Percentiles rank a stretch among this genome's conserved stretches.
These are phyloP conservation scores for Ascochyta rabiei DNA, from an alignment of 2,329 filamentous ascomycete species.

Conservation along the genomic window DNA sequence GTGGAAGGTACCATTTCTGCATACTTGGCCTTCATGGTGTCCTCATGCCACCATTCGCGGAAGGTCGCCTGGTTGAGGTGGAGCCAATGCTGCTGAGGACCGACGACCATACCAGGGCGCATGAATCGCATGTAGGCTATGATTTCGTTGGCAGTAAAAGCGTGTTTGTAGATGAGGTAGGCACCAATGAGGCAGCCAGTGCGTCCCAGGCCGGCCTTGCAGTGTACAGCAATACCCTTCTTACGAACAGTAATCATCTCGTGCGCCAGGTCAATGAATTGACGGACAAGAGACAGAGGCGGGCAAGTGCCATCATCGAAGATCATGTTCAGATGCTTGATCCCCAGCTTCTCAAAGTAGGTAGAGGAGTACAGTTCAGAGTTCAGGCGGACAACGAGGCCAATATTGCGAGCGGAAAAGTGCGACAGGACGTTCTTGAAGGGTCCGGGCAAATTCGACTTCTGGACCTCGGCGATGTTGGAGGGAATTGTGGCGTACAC, in stretches of 20 bases:
- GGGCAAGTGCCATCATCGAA: conserved; percentile 98
- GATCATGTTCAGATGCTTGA: conserved; percentile 98
- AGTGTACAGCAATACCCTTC: conserved; percentile 95
- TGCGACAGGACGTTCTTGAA: conserved; percentile 97
- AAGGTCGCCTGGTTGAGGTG: conserved; percentile 96
- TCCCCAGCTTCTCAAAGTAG: conserved; percentile 95
- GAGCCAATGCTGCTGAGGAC: conserved; percentile 98
- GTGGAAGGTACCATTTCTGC: conserved; percentile 66
- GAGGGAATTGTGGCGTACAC: conserved; percentile 76
- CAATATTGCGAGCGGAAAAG: conserved; percentile 86
- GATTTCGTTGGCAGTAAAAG: conserved; percentile 95
- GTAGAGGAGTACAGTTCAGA: conserved; percentile 94
- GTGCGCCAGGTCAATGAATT: conserved; percentile 93
- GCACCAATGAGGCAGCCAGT: conserved; percentile 97
- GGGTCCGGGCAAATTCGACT: conserved; percentile 74
- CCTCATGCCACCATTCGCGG: conserved; percentile 95
- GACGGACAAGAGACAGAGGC: conserved; percentile 82
- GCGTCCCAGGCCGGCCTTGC: conserved; percentile 94
- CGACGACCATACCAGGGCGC: conserved; percentile 98
- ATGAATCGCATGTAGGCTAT: conserved; percentile 99
- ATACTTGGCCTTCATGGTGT: conserved; percentile 79
- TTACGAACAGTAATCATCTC: conserved; percentile 91
- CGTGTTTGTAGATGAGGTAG: conserved; percentile 96
- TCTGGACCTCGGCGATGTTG: conserved; percentile 73
- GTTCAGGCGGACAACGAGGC: conserved; percentile 92